phyloP scores from a whole-genome alignment of 345 rosid species.

The Euphorbia peplus region DNA sequence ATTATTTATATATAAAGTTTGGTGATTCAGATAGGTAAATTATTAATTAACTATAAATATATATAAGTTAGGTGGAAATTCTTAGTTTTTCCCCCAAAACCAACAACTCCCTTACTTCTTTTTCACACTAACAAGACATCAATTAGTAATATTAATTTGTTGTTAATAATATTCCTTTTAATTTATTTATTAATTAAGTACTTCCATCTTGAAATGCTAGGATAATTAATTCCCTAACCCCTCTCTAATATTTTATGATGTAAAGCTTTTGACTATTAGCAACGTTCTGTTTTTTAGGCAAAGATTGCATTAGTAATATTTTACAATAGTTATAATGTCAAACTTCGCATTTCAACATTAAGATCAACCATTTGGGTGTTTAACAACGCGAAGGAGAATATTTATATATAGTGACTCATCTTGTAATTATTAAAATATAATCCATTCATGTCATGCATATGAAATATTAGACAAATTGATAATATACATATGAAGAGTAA shows the following conservation, averaged over 20 bases:
- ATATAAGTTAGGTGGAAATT: not conserved
- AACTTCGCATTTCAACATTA: not conserved
- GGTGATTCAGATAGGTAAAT: not conserved
- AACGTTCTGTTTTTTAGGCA: not conserved
- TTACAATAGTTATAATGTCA: not conserved
- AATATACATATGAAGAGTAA: too few species aligned
- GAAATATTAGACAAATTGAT: too few species aligned
- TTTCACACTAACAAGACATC: not conserved
- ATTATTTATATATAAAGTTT: not conserved
- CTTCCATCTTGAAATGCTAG: slow-evolving; percentile 5
- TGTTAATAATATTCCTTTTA: not conserved
- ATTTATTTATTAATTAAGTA: not conserved
- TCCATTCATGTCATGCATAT: too few species aligned
- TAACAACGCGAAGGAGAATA: too few species aligned
- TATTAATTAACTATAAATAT: not conserved
- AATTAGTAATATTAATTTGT: too few species aligned
- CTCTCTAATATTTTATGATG: not conserved
- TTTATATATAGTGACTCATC: too few species aligned
- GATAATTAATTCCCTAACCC: not conserved
- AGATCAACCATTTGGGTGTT: not conserved
- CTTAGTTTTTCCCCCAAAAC: not conserved
- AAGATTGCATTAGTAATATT: not conserved
- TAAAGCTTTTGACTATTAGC: slow-evolving; percentile 1
- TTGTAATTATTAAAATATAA: too few species aligned
- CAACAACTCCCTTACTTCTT: slow-evolving; percentile 8